A percentile compares a stretch with the other conserved stretches of the same genome.
Conservation (phyloP, 345 rosid genomes). For the Nasturtium officinale region DNA sequence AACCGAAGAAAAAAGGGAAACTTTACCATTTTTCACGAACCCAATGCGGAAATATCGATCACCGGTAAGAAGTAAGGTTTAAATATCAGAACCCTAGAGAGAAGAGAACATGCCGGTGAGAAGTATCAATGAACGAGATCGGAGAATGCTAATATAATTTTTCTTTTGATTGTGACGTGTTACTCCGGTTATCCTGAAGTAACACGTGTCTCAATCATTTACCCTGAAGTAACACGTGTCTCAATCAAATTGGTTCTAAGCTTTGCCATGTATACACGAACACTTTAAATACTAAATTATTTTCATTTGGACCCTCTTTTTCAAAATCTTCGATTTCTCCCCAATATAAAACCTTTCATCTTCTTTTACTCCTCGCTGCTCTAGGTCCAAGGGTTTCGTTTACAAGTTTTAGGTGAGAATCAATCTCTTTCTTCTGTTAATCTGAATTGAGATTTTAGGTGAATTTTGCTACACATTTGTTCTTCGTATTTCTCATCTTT, state of each 20-base stretch:
- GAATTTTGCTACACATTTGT: not conserved
- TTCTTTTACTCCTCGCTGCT: slow-evolving; percentile 6
- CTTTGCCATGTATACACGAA: not conserved
- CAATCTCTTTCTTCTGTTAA: not conserved
- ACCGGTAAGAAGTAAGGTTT: slow-evolving; percentile 22
- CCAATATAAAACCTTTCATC: not conserved
- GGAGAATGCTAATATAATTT: not conserved
- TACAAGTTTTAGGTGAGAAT: not conserved
- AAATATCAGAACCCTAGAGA: not conserved
- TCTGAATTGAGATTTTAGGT: not conserved
- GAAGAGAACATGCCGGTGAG: not conserved
- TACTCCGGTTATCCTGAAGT: not conserved
- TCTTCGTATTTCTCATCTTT: too few species aligned
- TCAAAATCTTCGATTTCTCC: not conserved
- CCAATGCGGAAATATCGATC: not conserved
- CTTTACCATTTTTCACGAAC: slow-evolving; percentile 20
- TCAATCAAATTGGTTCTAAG: not conserved
- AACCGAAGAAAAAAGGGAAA: not conserved
- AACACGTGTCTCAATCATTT: not conserved
- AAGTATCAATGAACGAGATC: not conserved
- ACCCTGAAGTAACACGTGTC: too few species aligned
- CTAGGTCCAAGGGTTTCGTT: not conserved
- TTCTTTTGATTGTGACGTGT: not conserved
- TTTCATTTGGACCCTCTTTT: not conserved
- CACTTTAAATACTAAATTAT: not conserved